Evolutionary conservation across 352 stramenopile species (phyloP), one percentile per base, ranked within the genome.

Genomic region (Globisporangium spiculum): DNA sequence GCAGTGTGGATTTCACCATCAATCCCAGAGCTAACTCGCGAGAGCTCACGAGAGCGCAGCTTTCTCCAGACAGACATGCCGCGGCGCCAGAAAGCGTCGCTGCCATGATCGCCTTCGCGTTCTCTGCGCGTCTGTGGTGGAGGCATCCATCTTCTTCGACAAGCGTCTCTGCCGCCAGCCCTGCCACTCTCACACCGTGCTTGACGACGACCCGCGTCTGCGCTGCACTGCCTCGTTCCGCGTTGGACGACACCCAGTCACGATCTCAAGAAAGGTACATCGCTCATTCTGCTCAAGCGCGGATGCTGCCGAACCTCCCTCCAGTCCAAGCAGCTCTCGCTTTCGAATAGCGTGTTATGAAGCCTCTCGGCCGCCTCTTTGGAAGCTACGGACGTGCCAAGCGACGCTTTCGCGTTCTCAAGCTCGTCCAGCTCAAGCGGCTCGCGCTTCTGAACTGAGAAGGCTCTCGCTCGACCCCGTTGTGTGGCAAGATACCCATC

Each of bases 1-100:
- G 48, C 48, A 55, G 48, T 55, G 48, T 55, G n/a, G 48, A 55
- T 55, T 55, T 55, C 48, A 8, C 48, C 48, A 27, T 10, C 20
- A 26, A 26, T 26, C 48, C n/a, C 48, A 55, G 48, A 55, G n/a
- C 27, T 32, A 2, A 32, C 36, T 18, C 36, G 18, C 36, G 12
- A 53, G 44, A 50, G 41, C 9, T n/a, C 18, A 14, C 48, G 41
- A n/a, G 14, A 26, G 20, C 48, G 18, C 48, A 27, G 48, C 16
- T 52, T 20, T 52, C 6, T 52, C 44, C 4, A 52, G 44, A 16
- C 41, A 20, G n/a, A 55, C 34, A 55, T 53, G n/a, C 24, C 6
- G n/a, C 24, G 14, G 3, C 12, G 3, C 10, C 62, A 9, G 22
- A n/a, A 4, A 50, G 18, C 32, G 61, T 3, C 36, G 56, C 12